Evolutionary conservation across 208 protist genomes (phyloP), one percentile per base, ranked within the genome.

Genomic region (Leishmania major): DNA sequence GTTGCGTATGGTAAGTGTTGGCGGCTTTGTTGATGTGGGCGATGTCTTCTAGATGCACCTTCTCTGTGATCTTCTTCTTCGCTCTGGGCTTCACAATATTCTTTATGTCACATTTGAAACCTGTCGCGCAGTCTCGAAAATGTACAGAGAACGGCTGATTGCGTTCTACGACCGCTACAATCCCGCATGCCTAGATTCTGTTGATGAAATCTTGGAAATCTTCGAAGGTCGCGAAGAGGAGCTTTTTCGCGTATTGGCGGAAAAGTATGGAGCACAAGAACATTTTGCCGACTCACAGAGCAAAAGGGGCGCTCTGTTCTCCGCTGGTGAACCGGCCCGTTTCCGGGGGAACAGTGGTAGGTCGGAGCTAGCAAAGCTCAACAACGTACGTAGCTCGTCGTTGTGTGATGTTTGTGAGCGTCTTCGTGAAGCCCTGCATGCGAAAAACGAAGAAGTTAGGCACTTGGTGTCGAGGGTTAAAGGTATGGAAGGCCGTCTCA

Each of bases 191-290:
- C 49, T 85, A 74, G 82, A 75, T 37, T 85, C 82, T 6, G 57
- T 85, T 59, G 82, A 85, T 22, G 82, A 85, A n/a, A 85, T 85
- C 59, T 60, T 85, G 75, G 77, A 85, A 6, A 85, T 85, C 4
- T 85, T 85, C 51, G 3, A 43, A 35, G 82, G 77, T 13, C 55
- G 82, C 2, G 82, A 85, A 69, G 73, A 85, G 13, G 82, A 82
- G n/a, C 77, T 85, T 3, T 82, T 85, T 55, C 73, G n/a, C n/a
- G 82, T 85, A 0, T 53, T 85, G 37, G 40, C 67, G 62, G 82
- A 85, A 22, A 85, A 85, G 45, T 84, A 84, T 40, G 76, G 31
- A 22, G 59, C 28, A 11, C 40, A 73, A 31, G 43, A 40, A 25
- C 10, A 8, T 0, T 0, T n/a, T 72, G 37, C 22, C 5, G 25